Conservation (phyloP, 805 yeast species). For the Candida tammaniensis region DNA sequence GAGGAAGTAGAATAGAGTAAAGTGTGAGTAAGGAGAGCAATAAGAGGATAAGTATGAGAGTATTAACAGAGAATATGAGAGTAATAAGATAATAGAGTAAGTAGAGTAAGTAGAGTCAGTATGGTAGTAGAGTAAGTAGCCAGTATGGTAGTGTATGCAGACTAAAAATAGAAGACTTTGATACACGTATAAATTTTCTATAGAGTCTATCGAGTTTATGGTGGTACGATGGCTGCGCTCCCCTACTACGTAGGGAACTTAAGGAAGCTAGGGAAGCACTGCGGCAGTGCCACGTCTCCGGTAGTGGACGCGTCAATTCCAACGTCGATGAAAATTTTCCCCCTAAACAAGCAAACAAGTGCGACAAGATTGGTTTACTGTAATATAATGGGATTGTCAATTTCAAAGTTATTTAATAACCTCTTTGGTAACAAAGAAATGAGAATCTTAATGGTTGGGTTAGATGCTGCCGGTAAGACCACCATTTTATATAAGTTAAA, state of each 20-base stretch:
- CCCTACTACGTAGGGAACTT: too few species aligned
- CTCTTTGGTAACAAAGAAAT: conserved; percentile 96
- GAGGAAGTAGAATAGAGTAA: background rate
- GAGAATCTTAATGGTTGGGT: conserved; percentile 98
- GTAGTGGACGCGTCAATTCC: too few species aligned
- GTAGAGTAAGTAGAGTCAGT: background rate
- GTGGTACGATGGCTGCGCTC: too few species aligned
- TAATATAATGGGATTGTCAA: conserved; percentile 79
- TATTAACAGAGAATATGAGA: background rate
- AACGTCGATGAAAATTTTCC: conserved; percentile 10
- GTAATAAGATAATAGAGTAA: background rate
- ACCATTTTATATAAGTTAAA: conserved; percentile 93
- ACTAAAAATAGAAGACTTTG: background rate
- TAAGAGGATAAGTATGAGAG: background rate
- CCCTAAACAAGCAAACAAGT: conserved; percentile 5
- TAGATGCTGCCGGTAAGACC: conserved; percentile 98
- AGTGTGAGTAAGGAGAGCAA: background rate
- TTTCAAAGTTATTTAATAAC: conserved; percentile 91
- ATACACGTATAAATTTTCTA: too few species aligned
- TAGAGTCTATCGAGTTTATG: too few species aligned
- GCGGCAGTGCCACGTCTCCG: too few species aligned
- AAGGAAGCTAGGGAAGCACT: too few species aligned
- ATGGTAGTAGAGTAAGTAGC: too few species aligned
- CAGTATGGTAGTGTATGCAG: too few species aligned
- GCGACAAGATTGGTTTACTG: background rate